Evolutionary conservation across 371 early-diverging fungal genomes (phyloP).

Genomic region (Massospora cicadina): DNA sequence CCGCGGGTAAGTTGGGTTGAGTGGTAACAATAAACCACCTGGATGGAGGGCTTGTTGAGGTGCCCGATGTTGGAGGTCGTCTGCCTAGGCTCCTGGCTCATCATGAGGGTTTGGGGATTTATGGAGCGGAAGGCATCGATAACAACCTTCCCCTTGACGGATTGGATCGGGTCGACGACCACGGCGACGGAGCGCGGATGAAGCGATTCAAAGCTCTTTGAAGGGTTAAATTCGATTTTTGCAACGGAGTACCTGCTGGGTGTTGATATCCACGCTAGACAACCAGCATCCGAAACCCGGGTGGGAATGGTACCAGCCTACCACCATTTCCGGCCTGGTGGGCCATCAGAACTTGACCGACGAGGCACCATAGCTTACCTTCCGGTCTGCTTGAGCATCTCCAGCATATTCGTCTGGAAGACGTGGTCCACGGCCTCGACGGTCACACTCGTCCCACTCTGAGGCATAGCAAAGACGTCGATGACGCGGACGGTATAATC

Average conservation of each 20-base stretch:
- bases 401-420: conserved; percentile 99
- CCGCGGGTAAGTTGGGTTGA: conserved; percentile 9
- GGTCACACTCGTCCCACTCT: conserved; percentile 98
- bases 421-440: conserved; percentile 99
- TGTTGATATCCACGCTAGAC: conserved; percentile 98
- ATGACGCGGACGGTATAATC: conserved; percentile 99
- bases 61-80: conserved; percentile 99
- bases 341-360: background rate
- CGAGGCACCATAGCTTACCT: no score
- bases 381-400: conserved; percentile 98
- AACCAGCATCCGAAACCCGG: conserved; percentile 99
- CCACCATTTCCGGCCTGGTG: conserved; percentile 94
- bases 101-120: conserved; percentile 72
- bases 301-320: conserved; percentile 99
- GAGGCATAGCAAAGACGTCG: conserved; percentile 99
- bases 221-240: background rate
- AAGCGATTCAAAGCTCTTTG: conserved; percentile 84
- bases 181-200: conserved; percentile 98
- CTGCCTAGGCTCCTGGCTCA: conserved; percentile 96
- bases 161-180: conserved; percentile 99
- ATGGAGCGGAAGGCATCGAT: conserved; percentile 99
- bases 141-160: conserved; percentile 99
- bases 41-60: conserved; percentile 95
- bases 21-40: conserved; percentile 27
- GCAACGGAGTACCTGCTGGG: conserved; percentile 89